Conservation (phyloP, 192 early-diverging fungal genomes). For the Neocallimastix lanati region DNA sequence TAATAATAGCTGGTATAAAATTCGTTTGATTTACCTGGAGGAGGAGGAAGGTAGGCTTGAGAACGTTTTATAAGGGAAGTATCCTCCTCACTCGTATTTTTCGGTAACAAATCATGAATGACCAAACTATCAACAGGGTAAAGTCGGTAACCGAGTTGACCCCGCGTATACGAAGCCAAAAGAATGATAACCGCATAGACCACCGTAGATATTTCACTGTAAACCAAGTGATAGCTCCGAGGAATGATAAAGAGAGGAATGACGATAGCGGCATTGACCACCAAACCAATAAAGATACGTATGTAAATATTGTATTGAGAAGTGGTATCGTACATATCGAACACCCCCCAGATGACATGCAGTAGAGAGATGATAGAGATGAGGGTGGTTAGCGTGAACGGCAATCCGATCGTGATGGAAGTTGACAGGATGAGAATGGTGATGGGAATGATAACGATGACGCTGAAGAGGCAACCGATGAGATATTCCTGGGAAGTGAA, state of each 20-base stretch:
- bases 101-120: neutral
- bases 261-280: neutral
- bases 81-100: too few relatives aligned
- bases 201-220: neutral
- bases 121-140: neutral
- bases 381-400: neutral
- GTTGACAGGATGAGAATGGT: neutral
- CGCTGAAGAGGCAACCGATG: neutral
- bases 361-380: neutral
- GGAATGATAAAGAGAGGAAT: neutral
- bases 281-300: neutral
- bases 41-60: too few relatives aligned
- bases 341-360: neutral
- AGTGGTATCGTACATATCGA: neutral
- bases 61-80: too few relatives aligned
- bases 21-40: neutral
- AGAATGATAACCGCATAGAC: neutral
- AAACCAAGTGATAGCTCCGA: neutral
- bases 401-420: neutral
- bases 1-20: neutral
- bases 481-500: neutral
- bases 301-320: neutral
- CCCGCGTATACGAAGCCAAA: neutral
- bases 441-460: neutral
- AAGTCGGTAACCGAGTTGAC: neutral